Percentiles rank a stretch among this genome's conserved stretches.
Conservation (phyloP, 2,329 filamentous ascomycete genomes). For the Cladosporium oxysporum region DNA sequence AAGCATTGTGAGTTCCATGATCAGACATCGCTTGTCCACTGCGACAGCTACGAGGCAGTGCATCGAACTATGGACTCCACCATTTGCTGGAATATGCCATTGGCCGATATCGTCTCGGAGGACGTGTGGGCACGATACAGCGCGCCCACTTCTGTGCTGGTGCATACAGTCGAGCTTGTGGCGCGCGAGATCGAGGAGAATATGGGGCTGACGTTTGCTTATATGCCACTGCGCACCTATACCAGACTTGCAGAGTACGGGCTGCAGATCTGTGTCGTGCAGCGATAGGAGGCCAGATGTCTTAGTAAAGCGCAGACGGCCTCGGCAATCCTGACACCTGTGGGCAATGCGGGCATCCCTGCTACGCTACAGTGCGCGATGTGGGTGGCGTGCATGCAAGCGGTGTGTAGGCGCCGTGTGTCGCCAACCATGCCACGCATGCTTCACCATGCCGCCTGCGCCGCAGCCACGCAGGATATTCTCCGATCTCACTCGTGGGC, state of each 20-base stretch:
- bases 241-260: slow-evolving; percentile 6
- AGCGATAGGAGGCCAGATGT: slow-evolving; percentile 13
- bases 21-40: background rate
- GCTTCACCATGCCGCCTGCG: slow-evolving; percentile 27
- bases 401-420: slow-evolving; percentile 12
- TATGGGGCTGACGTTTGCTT: slow-evolving; percentile 15
- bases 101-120: background rate
- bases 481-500: slow-evolving; percentile 14
- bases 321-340: slow-evolving; percentile 7
- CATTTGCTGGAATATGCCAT: background rate
- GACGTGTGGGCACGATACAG: background rate
- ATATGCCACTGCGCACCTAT: slow-evolving; percentile 10
- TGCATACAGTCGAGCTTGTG: slow-evolving; percentile 12
- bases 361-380: background rate
- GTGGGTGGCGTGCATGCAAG: slow-evolving; percentile 4
- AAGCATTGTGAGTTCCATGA: background rate
- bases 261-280: background rate
- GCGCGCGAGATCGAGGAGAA: slow-evolving; percentile 11
- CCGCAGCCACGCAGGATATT: slow-evolving; percentile 24
- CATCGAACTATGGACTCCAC: background rate
- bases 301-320: background rate
- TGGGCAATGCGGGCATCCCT: background rate
- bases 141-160: slow-evolving; percentile 1
- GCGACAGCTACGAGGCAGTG: background rate
- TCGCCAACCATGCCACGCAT: slow-evolving; percentile 1